Evolutionary conservation across 257 asterid genomes (phyloP), one percentile per base, ranked within the genome.

Genomic region (Salvia hispanica): DNA sequence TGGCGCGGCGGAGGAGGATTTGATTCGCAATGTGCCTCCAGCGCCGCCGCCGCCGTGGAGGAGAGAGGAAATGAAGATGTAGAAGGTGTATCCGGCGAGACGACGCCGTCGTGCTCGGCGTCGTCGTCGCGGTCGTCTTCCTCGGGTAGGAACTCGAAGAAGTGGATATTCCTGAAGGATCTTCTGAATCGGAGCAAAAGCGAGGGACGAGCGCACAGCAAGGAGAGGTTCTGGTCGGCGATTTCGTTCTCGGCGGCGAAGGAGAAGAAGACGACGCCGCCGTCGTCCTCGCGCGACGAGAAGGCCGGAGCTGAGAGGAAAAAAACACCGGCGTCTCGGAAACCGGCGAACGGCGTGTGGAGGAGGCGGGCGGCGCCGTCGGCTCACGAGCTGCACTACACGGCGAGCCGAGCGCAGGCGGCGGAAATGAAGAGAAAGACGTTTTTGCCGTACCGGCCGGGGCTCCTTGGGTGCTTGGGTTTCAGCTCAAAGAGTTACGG

Each of bases 391-490:
- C 18, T 88, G 83, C 95, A 88, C 68, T 93, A 93, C 83, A 88
- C 95, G 0, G 78, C 92, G 1, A 85, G 88, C 69, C 77, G 97
- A 73, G 99, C 99, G 51, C 95, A 93, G 66, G 92, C 96, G 57
- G 99, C 88, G 81, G 99, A 93, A 84, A 79, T 93, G 96, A 90
- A 88, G 95, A 93, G 77, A 72, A 90, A 87, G 88, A 93, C 99
- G 44, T 93, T 82, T 71, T 79, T 93, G 73, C 99, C 99, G 3
- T 93, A 93, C 68, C 55, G 91, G 66, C 96, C 85, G 72, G 99
- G 99, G 4, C 62, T 90, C 58, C 79, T 93, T 11, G 99, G 97
- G 6, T 93, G 97, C 82, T 75, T 93, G 59, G 97, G 99, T 2
- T 91, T 93, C 76, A 88, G 95, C 50, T 90, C 99, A 5, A 93